Evolutionary conservation across 768 basidiomycete genomes (phyloP).

Genomic region (Mrakia hoshinonis): DNA sequence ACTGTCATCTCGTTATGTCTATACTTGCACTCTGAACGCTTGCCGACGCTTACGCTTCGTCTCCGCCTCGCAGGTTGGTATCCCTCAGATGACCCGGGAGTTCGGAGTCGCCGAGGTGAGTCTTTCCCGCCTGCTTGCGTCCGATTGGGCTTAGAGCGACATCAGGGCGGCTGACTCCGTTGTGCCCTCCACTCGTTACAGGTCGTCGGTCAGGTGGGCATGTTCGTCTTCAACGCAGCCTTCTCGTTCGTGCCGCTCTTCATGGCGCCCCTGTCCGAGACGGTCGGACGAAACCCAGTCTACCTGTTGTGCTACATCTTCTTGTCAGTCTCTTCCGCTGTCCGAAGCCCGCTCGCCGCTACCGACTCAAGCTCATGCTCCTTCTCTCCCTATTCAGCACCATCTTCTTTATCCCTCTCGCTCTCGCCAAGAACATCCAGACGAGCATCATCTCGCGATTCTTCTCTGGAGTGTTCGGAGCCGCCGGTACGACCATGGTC

Average conservation of each 20-base stretch:
- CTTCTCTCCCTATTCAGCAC: neutral
- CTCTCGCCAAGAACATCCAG: slow-evolving; percentile 30
- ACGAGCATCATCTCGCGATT: slow-evolving; percentile 30
- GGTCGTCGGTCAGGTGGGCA: slow-evolving; percentile 26
- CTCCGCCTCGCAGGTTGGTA: too few species aligned
- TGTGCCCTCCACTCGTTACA: neutral
- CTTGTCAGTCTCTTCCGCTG: slow-evolving; percentile 5
- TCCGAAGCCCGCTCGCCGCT: neutral
- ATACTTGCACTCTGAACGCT: too few species aligned
- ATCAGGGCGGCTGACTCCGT: neutral
- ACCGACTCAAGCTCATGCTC: neutral
- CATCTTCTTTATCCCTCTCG: slow-evolving; percentile 17
- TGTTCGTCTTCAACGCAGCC: slow-evolving; percentile 27
- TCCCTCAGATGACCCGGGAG: slow-evolving; percentile 6
- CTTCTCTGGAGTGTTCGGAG: slow-evolving; percentile 32
- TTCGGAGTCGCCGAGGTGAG: slow-evolving; percentile 10
- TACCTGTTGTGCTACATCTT: slow-evolving; percentile 15
- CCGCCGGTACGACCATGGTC: slow-evolving; percentile 32
- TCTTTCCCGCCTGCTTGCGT: neutral
- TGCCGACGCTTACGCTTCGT: too few species aligned
- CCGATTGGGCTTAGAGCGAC: too few species aligned
- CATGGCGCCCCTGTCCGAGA: slow-evolving; percentile 15
- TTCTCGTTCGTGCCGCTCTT: slow-evolving; percentile 23
- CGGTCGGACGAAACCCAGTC: slow-evolving; percentile 24
- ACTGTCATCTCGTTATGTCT: too few species aligned